Base-by-base conservation (phyloP, 768 basidiomycete genomes). In the Boletus edulis region DNA sequence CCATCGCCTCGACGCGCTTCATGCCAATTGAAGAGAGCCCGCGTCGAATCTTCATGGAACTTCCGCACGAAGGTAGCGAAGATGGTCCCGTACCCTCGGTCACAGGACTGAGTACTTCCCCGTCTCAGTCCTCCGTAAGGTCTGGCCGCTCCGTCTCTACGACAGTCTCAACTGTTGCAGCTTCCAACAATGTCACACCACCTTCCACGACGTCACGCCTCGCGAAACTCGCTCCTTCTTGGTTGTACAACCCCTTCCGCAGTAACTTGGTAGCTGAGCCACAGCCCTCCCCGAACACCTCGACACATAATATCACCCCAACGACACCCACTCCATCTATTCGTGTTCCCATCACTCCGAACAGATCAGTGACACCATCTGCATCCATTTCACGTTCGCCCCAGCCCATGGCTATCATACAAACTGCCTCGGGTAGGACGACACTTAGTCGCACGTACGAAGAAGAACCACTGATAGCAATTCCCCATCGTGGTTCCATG, bases 241-340 rank as follows among this genome's bases (percentile, higher is more conserved):
- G 90, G 90, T 70, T 91, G 12, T 86, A 90, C 69, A 88, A 84
- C 62, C 81, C 85, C 6, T 91, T 92, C 68, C 76, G 87, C 34
- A 83, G 80, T 54, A 80, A 76, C 1, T 76, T 47, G 56, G 39
- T 79, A 8, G 82, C 79, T 58, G 85, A 89, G 65, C 78, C 86
- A 2, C 64, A 68, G 45, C 22, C 46, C 42, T 83, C 87, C 59
- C 84, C 83, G 2, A 79, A 79, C 3, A 41, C 45, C 6, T 71
- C 80, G 14, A 74, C 82, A 6, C 77, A 79, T 4, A 76, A 74
- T 8, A 56, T 50, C 29, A 60, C 58, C 15, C 65, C 59, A 17
- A 61, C 46, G 8, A 58, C 63, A 38, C 66, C 61, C 17, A 63
- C 68, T 22, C 62, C 65, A 38, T 60, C 63, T 42, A 18, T 67